These are phyloP conservation scores for Dissophora globulifera DNA, from an alignment of 192 early-diverging fungal species.

Conservation along the genomic window DNA sequence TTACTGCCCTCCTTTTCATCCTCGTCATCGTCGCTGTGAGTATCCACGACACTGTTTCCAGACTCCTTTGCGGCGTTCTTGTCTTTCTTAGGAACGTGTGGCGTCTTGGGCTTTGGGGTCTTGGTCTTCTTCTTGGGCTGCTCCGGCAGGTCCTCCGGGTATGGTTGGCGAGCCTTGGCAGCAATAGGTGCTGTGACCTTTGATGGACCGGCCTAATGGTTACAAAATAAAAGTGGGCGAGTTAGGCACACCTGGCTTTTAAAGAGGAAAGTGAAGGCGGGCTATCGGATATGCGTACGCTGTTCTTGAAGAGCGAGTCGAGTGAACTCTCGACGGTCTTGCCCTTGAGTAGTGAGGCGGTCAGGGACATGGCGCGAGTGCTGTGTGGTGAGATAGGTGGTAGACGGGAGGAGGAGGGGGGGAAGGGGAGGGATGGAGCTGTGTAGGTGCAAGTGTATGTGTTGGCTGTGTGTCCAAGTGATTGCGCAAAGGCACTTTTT, in stretches of 20 bases:
- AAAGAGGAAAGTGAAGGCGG: too few relatives aligned
- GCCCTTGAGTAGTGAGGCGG: slow-evolving; percentile 36
- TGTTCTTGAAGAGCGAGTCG: slow-evolving; percentile 73
- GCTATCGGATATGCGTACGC: slow-evolving; percentile 51
- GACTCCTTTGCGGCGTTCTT: slow-evolving; percentile 17
- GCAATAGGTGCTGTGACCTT: slow-evolving; percentile 25
- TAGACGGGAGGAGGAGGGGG: slow-evolving; percentile 1
- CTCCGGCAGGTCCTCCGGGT: slow-evolving; percentile 34
- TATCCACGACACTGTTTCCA: not conserved
- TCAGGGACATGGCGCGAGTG: slow-evolving; percentile 37
- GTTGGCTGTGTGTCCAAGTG: too few relatives aligned
- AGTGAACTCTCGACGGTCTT: slow-evolving; percentile 60
- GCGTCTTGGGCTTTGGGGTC: slow-evolving; percentile 36
- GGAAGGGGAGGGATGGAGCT: not conserved
- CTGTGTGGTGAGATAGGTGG: too few relatives aligned
- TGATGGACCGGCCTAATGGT: slow-evolving; percentile 55
- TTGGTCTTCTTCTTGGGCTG: slow-evolving; percentile 42
- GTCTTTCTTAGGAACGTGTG: slow-evolving; percentile 40
- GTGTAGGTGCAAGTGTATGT: too few relatives aligned
- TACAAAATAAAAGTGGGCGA: too few relatives aligned
- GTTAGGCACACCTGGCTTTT: too few relatives aligned
- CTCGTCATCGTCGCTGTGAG: slow-evolving; percentile 15
- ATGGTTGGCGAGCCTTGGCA: slow-evolving; percentile 42
- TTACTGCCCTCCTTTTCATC: slow-evolving; percentile 22
- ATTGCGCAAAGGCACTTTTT: not conserved